Percentiles rank a stretch among this genome's conserved stretches.
Evolutionary conservation across 805 yeast species (phyloP).

Genomic region (Suhomyces kilbournensis): DNA sequence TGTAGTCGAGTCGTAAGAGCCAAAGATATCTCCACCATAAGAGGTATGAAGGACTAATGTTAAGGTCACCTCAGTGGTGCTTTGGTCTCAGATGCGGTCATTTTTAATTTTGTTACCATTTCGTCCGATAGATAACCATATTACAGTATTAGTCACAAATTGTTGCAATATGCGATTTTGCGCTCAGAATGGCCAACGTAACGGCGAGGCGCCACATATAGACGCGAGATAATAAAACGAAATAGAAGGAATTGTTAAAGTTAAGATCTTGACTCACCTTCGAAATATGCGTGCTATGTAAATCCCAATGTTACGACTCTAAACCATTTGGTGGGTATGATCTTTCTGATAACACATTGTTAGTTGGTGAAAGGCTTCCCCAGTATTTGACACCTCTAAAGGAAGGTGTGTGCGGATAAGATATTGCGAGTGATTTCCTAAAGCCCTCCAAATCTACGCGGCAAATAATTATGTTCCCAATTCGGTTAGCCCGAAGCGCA

Average conservation of each 20-base stretch:
- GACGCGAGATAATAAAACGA: background rate
- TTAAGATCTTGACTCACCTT: background rate
- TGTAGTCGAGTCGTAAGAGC: background rate
- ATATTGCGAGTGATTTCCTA: background rate
- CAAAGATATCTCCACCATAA: background rate
- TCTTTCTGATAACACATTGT: background rate
- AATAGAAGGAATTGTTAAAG: background rate
- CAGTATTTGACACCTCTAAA: background rate
- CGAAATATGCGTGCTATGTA: background rate
- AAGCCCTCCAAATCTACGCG: background rate
- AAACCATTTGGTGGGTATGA: background rate
- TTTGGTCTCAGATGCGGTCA: background rate
- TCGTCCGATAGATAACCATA: background rate
- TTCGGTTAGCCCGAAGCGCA: background rate
- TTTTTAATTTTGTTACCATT: background rate
- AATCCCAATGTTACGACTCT: too few species aligned
- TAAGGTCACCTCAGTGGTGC: background rate
- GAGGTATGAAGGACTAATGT: background rate
- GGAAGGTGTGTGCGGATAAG: background rate
- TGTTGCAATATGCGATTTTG: background rate
- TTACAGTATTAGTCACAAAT: background rate
- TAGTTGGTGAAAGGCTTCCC: background rate
- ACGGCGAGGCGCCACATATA: background rate
- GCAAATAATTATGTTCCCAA: background rate
- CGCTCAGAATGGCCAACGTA: background rate